These are phyloP conservation scores for Amylostereum areolatum DNA, from an alignment of 1,284 basidiomycete genomes.

Conservation along the genomic window DNA sequence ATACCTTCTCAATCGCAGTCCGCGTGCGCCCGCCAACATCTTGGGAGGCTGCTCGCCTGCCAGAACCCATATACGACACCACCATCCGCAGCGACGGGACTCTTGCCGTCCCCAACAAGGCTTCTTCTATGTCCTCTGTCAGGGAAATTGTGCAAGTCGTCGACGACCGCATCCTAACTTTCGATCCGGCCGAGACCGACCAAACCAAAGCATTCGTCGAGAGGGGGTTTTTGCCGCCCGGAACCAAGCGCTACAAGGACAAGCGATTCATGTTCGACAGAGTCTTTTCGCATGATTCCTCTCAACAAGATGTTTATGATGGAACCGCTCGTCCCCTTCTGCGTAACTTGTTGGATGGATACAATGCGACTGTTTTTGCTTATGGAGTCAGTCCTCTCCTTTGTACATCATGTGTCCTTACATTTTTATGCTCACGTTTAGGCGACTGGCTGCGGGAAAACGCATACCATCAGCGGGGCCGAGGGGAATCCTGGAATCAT, in stretches of 20 bases:
- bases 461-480: slow-evolving; percentile 93
- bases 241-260: slow-evolving; percentile 88
- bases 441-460: slow-evolving; percentile 98
- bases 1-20: slow-evolving; percentile 42
- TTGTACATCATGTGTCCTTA: slow-evolving; percentile 5
- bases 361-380: slow-evolving; percentile 94
- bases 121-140: slow-evolving; percentile 48
- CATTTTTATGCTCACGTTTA: slow-evolving; percentile 26
- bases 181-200: slow-evolving; percentile 89
- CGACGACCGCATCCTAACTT: slow-evolving; percentile 88
- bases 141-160: slow-evolving; percentile 75
- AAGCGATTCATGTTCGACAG: slow-evolving; percentile 93
- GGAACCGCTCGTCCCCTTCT: slow-evolving; percentile 81
- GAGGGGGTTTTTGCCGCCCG: slow-evolving; percentile 75
- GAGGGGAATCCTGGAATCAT: slow-evolving; percentile 86
- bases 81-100: slow-evolving; percentile 78
- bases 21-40: slow-evolving; percentile 85
- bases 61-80: slow-evolving; percentile 61
- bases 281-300: slow-evolving; percentile 77
- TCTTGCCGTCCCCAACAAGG: slow-evolving; percentile 61
- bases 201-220: slow-evolving; percentile 68
- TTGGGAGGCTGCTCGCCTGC: slow-evolving; percentile 79
- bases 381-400: slow-evolving; percentile 72
- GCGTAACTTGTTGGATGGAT: slow-evolving; percentile 84
- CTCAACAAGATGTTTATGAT: slow-evolving; percentile 83